Conservation (phyloP, 2,329 filamentous ascomycete species). For the Cordyceps tenuipes region DNA sequence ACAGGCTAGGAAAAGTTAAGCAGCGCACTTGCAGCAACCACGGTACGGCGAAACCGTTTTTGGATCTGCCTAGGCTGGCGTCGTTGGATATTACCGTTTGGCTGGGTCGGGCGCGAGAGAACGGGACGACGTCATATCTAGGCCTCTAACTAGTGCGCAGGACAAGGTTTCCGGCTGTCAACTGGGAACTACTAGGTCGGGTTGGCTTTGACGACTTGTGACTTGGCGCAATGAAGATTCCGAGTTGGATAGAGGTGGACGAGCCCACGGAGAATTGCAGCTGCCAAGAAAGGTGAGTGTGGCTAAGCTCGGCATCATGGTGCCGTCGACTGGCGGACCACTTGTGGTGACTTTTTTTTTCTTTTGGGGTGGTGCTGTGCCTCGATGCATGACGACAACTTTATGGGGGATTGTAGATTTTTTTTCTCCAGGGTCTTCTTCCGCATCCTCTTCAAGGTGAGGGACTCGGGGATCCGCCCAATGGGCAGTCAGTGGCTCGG, state of each 20-base stretch:
- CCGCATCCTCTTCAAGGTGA: no score
- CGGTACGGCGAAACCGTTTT: not conserved
- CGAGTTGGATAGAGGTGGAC: not conserved
- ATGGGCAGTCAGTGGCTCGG: not conserved
- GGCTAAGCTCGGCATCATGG: not conserved
- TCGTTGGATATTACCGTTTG: not conserved
- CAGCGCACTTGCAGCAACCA: not conserved
- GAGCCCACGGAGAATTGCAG: not conserved
- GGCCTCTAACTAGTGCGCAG: not conserved
- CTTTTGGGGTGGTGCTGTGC: not conserved
- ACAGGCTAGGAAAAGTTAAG: not conserved
- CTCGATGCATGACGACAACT: conserved; percentile 10
- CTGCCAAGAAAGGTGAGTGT: not conserved
- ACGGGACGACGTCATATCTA: not conserved
- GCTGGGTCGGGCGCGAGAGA: not conserved
- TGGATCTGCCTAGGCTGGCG: not conserved
- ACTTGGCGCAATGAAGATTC: not conserved
- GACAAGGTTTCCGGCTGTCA: not conserved
- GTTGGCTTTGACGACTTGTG: not conserved
- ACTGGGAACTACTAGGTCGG: not conserved
- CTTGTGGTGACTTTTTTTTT: not conserved
- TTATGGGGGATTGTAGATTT: not conserved
- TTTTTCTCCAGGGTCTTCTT: no score
- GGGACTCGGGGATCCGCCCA: no score
- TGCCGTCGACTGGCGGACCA: not conserved